A percentile compares a stretch with the other conserved stretches of the same genome.
Conservation (phyloP, 75 land plant species). For the Sequoia sempervirens region DNA sequence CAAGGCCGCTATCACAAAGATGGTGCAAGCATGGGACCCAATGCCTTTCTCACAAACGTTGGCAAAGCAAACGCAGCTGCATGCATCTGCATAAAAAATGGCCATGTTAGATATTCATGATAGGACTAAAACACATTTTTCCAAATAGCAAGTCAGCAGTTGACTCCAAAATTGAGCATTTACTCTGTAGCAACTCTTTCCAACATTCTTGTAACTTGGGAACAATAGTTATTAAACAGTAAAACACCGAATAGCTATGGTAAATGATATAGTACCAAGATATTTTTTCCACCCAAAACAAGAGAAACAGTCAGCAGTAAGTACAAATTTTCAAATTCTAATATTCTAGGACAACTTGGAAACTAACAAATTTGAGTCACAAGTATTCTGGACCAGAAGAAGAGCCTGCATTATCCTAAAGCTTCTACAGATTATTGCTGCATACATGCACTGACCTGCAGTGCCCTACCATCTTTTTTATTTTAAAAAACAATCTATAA, state of each 20-base stretch:
- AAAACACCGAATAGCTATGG: background rate
- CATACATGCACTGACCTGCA: background rate
- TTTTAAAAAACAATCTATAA: background rate
- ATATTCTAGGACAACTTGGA: background rate
- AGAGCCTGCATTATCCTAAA: background rate
- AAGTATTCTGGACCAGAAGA: background rate
- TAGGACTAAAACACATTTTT: background rate
- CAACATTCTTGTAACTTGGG: background rate
- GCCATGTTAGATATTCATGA: background rate
- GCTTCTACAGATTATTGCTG: background rate
- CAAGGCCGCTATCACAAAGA: slow-evolving; percentile 4
- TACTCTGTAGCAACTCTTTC: background rate
- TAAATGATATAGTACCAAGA: background rate
- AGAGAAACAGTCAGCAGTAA: background rate
- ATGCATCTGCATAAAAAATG: slow-evolving; percentile 40
- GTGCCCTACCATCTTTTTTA: background rate
- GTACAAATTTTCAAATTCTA: background rate
- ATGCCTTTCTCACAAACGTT: slow-evolving; percentile 42
- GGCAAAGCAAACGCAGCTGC: slow-evolving; percentile 73
- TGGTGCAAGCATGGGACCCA: slow-evolving; percentile 11
- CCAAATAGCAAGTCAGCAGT: background rate
- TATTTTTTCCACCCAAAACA: background rate
- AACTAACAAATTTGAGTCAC: background rate
- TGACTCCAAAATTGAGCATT: background rate
- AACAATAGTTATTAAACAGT: background rate